Base-by-base conservation (phyloP, 306 rosid species). In the Carpinus viminea region DNA sequence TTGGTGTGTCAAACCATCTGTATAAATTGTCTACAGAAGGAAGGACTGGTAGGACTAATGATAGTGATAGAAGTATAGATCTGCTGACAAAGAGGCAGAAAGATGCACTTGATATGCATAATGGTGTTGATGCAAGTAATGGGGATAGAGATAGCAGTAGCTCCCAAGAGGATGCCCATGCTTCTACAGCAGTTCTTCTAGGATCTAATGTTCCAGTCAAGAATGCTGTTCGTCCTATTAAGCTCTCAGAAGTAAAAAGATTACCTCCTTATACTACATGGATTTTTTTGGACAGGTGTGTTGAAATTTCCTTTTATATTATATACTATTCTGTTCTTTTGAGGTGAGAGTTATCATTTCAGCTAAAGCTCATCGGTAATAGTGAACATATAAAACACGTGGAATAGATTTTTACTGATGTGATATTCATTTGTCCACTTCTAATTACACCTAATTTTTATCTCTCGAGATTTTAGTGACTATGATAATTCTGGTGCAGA, bases 261-360 rank as follows among this genome's bases (percentile, higher is more conserved):
- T 78, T 96, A 80, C 97, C 99, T 73, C 94, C 98, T 77, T 96
- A 96, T 87, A 96, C 99, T 62, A 90, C 99, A 28, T 96, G 99
- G 99, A 90, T 93, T 78, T 93, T 96, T 84, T 89, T 96, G 84
- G 97, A 93, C 90, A 96, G 99, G 99, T 96, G 57, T 77, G 88
- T 80, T 76, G 20, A 24, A 68, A 72, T 74, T 73, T 15, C 36
- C 36, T 26, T 80, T 3, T 70, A 41, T 86, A 62, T 31, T 8
- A 12, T 52, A 28, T 10, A 8, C 46, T 17, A 36, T 64, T 36
- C 31, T 34, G 26, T 66, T 38, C 47, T 18, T 38, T 17, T 41
- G 5, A 21, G 41, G 18, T 10, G 16, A 43, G 71, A 41, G 51
- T 11, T 36, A 21, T 34, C 50, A 17, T 66, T 36, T 66, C 50